Percentiles rank a stretch among this genome's conserved stretches.
These are phyloP conservation scores for Suillus ampliporus DNA, from an alignment of 768 basidiomycete species.

Conservation along the genomic window DNA sequence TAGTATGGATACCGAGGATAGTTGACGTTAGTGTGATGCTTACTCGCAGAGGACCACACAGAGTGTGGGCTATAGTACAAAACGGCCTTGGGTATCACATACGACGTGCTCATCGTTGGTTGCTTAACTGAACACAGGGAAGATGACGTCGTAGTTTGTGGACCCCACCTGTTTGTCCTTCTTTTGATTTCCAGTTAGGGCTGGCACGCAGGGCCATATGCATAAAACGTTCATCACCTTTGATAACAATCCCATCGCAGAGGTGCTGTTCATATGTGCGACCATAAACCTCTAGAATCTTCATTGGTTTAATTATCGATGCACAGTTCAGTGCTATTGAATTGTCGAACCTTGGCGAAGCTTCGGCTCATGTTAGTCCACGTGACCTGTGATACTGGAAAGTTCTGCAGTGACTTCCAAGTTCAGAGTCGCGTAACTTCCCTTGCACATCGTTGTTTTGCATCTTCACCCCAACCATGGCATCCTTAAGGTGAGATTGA, in stretches of 20 bases:
- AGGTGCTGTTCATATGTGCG: background rate
- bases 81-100: conserved; percentile 71
- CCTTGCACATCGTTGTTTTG: background rate
- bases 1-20: background rate
- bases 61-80: conserved; percentile 70
- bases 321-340: background rate
- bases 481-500: conserved; percentile 31
- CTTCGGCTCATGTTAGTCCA: conserved; percentile 13
- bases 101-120: conserved; percentile 20
- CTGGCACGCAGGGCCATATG: background rate
- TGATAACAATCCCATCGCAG: background rate
- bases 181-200: conserved; percentile 13
- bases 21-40: conserved; percentile 24
- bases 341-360: background rate
- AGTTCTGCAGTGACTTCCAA: conserved; percentile 23
- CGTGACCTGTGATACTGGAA: conserved; percentile 34
- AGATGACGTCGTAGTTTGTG: conserved; percentile 6
- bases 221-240: conserved; percentile 1
- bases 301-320: background rate
- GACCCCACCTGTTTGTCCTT: conserved; percentile 10
- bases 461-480: conserved; percentile 24
- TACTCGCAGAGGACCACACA: conserved; percentile 71
- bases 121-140: background rate
- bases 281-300: background rate
- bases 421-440: conserved; percentile 1